Evolutionary conservation across 2,329 filamentous ascomycete genomes (phyloP), one percentile per base, ranked within the genome.

Genomic region (Arachnopeziza araneosa): DNA sequence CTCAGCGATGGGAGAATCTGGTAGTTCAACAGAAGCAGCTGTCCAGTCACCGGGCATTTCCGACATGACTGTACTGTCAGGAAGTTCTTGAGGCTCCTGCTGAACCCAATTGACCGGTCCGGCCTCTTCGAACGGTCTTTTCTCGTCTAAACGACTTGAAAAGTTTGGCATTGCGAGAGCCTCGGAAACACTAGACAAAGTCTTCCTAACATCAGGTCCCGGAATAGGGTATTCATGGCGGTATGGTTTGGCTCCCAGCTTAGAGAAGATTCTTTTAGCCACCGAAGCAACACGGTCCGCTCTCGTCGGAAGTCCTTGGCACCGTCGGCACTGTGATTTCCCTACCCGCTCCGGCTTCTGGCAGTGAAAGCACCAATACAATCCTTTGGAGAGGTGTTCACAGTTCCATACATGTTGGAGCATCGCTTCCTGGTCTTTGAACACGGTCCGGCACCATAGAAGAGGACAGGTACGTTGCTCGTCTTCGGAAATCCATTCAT

Each of bases 311-410:
- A 59, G 54, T 9, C 66, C 64, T 56, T 67, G 66, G 50, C 67
- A 69, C 63, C 63, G 49, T 58, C 63, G 64, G 52, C 67, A 70
- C 51, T 65, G 60, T 44, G 66, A 66, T 14, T 66, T 68, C 2
- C 68, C 66, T 9, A 69, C 62, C 6, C 64, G 56, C 52, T 70
- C 67, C 1, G 64, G 61, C 50, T 66, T 67, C 50, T 66, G 63
- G 50, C 68, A 70, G 54, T 67, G 64, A 52, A 68, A 68, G 44
- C 68, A 70, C 65, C 66, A 69, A 55, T 70, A 69, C 1, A 67
- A 61, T 5, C 68, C 67, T 50, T 70, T 68, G 6, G 63, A 59
- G 24, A 70, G 56, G 55, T 68, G 61, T 36, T 61, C 60, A 57
- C 68, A 70, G 17, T 68, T 60, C 60, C 61, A 70, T 10, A 70